A percentile compares a stretch with the other conserved stretches of the same genome.
phyloP scores from a whole-genome alignment of 129 eudicot species.

The Chrysanthemum seticuspe region DNA sequence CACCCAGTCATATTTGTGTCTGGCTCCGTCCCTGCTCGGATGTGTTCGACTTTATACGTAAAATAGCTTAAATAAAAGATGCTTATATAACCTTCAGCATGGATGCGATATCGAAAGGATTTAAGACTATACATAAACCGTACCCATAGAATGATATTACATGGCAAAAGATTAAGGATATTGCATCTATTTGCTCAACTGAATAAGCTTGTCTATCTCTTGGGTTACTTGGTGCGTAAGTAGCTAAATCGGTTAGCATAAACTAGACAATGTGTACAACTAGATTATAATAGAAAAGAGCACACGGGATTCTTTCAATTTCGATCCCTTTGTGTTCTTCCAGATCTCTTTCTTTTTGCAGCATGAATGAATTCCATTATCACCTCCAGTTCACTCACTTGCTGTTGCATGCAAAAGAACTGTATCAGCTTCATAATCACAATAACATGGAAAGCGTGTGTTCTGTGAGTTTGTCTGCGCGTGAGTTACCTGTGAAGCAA shows the following conservation, averaged over 20 bases:
- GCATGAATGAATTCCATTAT: constrained; percentile 73
- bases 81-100: constrained; percentile 8
- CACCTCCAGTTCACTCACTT: constrained; percentile 78
- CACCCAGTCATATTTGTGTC: too few relatives aligned
- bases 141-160: constrained; percentile 28
- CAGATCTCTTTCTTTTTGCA: constrained; percentile 59
- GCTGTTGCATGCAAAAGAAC: constrained; percentile 38
- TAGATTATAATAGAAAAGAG: constrained; percentile 27
- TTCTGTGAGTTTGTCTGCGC: too few relatives aligned
- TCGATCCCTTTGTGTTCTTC: constrained; percentile 37
- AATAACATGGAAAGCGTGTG: neutral
- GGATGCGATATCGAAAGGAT: neutral
- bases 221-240: constrained; percentile 24
- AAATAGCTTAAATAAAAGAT: too few relatives aligned
- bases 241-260: constrained; percentile 33
- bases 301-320: constrained; percentile 20
- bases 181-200: constrained; percentile 11
- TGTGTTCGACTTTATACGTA: too few relatives aligned
- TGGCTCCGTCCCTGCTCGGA: too few relatives aligned
- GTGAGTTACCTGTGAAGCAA: constrained; percentile 77
- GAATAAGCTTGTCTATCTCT: constrained; percentile 27
- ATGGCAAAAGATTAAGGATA: constrained; percentile 33
- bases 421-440: constrained; percentile 15
- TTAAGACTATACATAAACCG: too few relatives aligned
- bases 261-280: constrained; percentile 31